These are phyloP conservation scores for Neoboletus brunneissimus DNA, from an alignment of 768 basidiomycete genomes.

Conservation along the genomic window DNA sequence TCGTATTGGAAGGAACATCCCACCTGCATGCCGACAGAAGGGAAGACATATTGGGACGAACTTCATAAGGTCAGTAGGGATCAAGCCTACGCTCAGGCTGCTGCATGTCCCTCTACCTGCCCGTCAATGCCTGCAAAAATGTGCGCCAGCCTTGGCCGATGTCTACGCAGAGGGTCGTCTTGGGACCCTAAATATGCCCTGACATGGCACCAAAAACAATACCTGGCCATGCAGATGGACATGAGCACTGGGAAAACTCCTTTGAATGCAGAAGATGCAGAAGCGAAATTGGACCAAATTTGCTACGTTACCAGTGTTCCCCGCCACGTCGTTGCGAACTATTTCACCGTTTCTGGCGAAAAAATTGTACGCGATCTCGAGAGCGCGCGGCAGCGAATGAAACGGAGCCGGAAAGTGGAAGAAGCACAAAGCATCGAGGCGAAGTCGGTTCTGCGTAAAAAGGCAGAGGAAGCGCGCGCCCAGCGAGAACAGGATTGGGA, in stretches of 20 bases:
- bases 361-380: constrained; percentile 44
- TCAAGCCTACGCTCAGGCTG: constrained; percentile 24
- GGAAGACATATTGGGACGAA: constrained; percentile 54
- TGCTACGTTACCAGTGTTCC: constrained; percentile 59
- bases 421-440: constrained; percentile 40
- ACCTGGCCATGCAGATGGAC: constrained; percentile 53
- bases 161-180: constrained; percentile 55
- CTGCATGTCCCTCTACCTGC: constrained; percentile 18
- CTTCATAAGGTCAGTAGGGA: constrained; percentile 49
- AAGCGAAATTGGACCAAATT: constrained; percentile 43
- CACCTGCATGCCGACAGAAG: constrained; percentile 39
- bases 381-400: constrained; percentile 38
- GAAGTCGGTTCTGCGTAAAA: constrained; percentile 55
- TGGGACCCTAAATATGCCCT: constrained; percentile 64
- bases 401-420: constrained; percentile 28
- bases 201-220: constrained; percentile 66
- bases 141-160: constrained; percentile 37
- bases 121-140: constrained; percentile 26
- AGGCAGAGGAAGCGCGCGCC: constrained; percentile 58
- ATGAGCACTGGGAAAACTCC: constrained; percentile 42
- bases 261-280: constrained; percentile 45
- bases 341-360: constrained; percentile 40
- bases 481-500: constrained; percentile 69
- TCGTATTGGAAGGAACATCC: constrained; percentile 54
- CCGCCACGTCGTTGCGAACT: constrained; percentile 41